Conservation (phyloP, 768 basidiomycete genomes). For the Pleurotus giganteus region DNA sequence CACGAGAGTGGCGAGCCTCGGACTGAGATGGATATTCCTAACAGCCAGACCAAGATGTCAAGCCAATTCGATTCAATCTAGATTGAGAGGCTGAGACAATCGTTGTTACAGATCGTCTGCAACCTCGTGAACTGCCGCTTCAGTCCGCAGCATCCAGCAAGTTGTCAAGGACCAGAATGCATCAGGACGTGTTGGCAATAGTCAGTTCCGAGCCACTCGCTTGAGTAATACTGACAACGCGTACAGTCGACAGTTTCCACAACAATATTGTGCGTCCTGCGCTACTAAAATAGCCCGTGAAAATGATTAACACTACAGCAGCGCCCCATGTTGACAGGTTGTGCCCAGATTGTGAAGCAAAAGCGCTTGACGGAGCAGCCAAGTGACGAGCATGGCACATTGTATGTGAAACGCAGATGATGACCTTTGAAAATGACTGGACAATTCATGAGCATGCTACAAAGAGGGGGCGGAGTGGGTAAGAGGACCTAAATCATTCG, state of each 20-base stretch:
- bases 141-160: constrained; percentile 51
- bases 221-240: constrained; percentile 20
- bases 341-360: constrained; percentile 49
- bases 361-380: background rate
- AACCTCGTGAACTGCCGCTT: constrained; percentile 60
- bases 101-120: constrained; percentile 58
- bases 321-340: constrained; percentile 59
- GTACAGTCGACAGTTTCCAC: constrained; percentile 56
- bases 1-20: too few relatives aligned
- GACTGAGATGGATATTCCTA: background rate
- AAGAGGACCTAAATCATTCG: constrained; percentile 34
- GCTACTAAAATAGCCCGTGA: constrained; percentile 1
- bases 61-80: background rate
- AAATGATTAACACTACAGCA: constrained; percentile 20
- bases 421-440: background rate
- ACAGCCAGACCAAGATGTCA: constrained; percentile 61
- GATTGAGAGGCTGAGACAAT: constrained; percentile 4
- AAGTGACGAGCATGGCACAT: constrained; percentile 5
- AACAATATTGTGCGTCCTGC: constrained; percentile 54
- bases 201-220: constrained; percentile 34
- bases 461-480: background rate
- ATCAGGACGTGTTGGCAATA: constrained; percentile 68
- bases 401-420: constrained; percentile 7
- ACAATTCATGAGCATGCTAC: constrained; percentile 3
- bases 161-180: constrained; percentile 52